Conservation (phyloP, 345 rosid species). For the Pelargonium nanum region DNA sequence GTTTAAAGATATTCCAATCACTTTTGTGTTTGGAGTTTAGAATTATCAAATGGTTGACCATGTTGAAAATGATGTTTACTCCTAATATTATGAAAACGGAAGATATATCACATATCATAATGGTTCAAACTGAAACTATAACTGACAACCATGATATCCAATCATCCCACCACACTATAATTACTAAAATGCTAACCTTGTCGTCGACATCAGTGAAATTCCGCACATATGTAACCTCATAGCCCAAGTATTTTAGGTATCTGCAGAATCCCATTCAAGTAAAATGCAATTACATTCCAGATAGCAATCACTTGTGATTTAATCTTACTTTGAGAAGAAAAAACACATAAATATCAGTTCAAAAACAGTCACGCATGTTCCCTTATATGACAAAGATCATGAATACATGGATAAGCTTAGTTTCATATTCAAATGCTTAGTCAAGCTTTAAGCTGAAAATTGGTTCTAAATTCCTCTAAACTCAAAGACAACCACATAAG, state of each 20-base stretch:
- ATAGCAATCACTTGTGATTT: too few species aligned
- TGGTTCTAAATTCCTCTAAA: too few species aligned
- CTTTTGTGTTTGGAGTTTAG: too few species aligned
- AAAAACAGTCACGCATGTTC: too few species aligned
- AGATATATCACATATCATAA: neutral
- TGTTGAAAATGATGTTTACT: neutral
- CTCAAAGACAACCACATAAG: too few species aligned
- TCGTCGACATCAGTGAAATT: slow-evolving; percentile 95
- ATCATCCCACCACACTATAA: neutral
- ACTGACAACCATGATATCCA: neutral
- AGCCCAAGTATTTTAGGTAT: slow-evolving; percentile 53
- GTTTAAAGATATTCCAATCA: neutral
- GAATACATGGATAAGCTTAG: too few species aligned
- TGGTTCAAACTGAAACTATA: neutral
- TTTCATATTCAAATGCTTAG: too few species aligned
- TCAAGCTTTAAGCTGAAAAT: too few species aligned
- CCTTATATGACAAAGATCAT: too few species aligned
- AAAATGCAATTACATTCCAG: too few species aligned
- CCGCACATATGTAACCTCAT: slow-evolving; percentile 64
- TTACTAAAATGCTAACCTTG: slow-evolving; percentile 36
- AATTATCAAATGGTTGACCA: neutral
- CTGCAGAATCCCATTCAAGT: slow-evolving; percentile 30
- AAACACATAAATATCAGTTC: too few species aligned
- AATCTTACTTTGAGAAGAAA: too few species aligned
- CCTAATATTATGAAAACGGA: neutral